Evolutionary conservation across 345 rosid genomes (phyloP).

Genomic region (thale cress (Arabidopsis thaliana)): DNA sequence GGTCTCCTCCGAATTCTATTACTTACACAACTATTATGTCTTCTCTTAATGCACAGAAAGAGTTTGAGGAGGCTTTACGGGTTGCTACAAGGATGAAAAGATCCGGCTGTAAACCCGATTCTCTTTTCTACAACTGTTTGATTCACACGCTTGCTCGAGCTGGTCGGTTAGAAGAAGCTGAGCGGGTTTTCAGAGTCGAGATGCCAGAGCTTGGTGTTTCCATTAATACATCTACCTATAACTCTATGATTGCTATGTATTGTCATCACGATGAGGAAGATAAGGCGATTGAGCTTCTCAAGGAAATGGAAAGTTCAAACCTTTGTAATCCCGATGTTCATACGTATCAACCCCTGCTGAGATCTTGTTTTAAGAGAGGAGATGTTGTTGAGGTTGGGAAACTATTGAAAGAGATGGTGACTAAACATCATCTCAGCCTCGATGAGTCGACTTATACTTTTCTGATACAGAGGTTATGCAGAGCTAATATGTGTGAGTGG

Average conservation of each 20-base stretch:
- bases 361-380: slow-evolving; percentile 69
- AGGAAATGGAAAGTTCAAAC: slow-evolving; percentile 56
- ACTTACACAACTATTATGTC: slow-evolving; percentile 77
- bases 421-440: slow-evolving; percentile 78
- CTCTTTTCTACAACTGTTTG: slow-evolving; percentile 71
- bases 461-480: slow-evolving; percentile 77
- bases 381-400: slow-evolving; percentile 59
- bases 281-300: slow-evolving; percentile 57
- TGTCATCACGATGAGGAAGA: slow-evolving; percentile 58
- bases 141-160: slow-evolving; percentile 70
- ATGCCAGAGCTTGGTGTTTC: slow-evolving; percentile 55
- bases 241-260: slow-evolving; percentile 79
- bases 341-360: slow-evolving; percentile 74
- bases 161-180: slow-evolving; percentile 62
- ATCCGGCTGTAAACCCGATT: slow-evolving; percentile 61
- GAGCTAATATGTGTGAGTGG: slow-evolving; percentile 67
- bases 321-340: slow-evolving; percentile 70
- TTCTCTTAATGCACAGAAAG: slow-evolving; percentile 58
- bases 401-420: slow-evolving; percentile 70
- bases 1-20: slow-evolving; percentile 66
- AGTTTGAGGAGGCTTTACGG: slow-evolving; percentile 63
- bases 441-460: slow-evolving; percentile 74
- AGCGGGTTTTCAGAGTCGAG: slow-evolving; percentile 59
- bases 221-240: slow-evolving; percentile 69
- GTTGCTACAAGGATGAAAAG: slow-evolving; percentile 57